phyloP scores from a whole-genome alignment of 1,139 yeast species.

The Suhomyces taliae region DNA sequence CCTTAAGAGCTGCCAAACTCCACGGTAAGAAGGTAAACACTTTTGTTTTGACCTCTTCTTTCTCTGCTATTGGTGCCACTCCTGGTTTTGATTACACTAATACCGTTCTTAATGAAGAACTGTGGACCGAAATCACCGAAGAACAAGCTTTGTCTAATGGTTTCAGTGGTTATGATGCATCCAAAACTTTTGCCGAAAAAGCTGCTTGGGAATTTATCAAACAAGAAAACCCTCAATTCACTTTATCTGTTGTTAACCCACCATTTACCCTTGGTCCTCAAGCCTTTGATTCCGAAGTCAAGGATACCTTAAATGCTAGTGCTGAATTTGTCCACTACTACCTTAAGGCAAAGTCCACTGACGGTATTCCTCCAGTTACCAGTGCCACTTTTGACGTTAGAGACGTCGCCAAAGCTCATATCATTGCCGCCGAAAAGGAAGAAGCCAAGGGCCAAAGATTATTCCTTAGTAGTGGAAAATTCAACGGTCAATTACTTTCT shows the following conservation, averaged over 20 bases:
- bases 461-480: conserved; percentile 16
- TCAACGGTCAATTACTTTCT: conserved; percentile 18
- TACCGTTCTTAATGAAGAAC: conserved; percentile 23
- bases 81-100: conserved; percentile 4
- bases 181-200: conserved; percentile 40
- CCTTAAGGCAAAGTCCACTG: conserved; percentile 17
- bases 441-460: conserved; percentile 12
- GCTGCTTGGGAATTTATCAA: conserved; percentile 53
- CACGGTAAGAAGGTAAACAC: conserved; percentile 27
- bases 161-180: conserved; percentile 28
- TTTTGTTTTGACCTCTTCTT: conserved; percentile 34
- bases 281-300: conserved; percentile 22
- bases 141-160: conserved; percentile 26
- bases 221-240: conserved; percentile 27
- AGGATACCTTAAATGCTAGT: conserved; percentile 28
- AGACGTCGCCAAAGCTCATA: conserved; percentile 17
- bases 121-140: conserved; percentile 42
- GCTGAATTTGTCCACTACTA: conserved; percentile 28
- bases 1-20: conserved; percentile 25
- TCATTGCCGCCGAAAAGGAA: conserved; percentile 13
- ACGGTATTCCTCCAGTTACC: conserved; percentile 6
- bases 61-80: conserved; percentile 24
- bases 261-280: conserved; percentile 30
- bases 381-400: conserved; percentile 23
- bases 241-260: conserved; percentile 18